phyloP scores from a whole-genome alignment of 73 alveolate species.

The Urostyla sp. region DNA sequence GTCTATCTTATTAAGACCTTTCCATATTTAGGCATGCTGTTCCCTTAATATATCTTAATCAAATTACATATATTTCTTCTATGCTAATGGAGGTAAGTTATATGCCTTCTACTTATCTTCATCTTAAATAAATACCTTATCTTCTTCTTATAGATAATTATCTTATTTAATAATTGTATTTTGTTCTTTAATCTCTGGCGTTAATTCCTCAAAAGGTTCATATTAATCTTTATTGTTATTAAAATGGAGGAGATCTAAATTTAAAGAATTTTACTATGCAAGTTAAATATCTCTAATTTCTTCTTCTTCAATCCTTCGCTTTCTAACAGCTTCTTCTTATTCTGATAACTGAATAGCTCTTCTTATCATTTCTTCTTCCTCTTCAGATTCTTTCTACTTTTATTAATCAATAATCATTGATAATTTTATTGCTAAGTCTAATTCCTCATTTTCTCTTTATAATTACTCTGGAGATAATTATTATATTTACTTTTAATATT shows the following conservation, averaged over 20 bases:
- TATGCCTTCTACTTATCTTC: not conserved
- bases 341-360: too few species aligned
- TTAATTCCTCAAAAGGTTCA: not conserved
- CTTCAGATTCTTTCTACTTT: not conserved
- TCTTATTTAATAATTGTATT: not conserved
- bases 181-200: not conserved
- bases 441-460: conserved; percentile 30
- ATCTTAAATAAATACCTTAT: not conserved
- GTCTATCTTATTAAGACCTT: conserved; percentile 26
- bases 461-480: too few species aligned
- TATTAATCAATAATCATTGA: conserved; percentile 30
- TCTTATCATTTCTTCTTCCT: conserved; percentile 49
- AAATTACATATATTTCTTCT: not conserved
- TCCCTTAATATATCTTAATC: conserved; percentile 3
- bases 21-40: not conserved
- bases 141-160: not conserved
- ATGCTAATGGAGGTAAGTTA: conserved; percentile 38
- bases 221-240: not conserved
- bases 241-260: conserved; percentile 1
- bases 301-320: not conserved
- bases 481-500: too few species aligned
- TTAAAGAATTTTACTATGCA: conserved; percentile 12
- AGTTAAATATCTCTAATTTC: not conserved
- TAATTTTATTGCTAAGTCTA: conserved; percentile 25
- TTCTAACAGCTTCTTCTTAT: conserved; percentile 32